Conservation (phyloP, 352 stramenopile genomes). For the Globisporangium orthogonon region DNA sequence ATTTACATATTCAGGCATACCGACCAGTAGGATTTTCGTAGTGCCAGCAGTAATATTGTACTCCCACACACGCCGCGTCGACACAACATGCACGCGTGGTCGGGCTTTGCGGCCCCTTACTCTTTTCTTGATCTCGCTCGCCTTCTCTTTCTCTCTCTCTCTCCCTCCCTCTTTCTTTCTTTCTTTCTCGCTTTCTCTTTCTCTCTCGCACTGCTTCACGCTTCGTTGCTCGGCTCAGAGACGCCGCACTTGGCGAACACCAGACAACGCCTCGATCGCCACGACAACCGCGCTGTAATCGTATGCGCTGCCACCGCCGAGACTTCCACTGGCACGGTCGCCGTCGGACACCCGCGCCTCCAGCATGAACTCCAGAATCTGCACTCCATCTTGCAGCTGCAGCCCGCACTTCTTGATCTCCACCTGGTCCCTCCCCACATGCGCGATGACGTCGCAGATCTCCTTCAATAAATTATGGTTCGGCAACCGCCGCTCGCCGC, state of each 20-base stretch:
- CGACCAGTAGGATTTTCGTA: too few species aligned
- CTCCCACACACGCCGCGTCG: too few species aligned
- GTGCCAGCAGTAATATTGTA: too few species aligned
- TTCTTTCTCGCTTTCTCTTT: too few species aligned
- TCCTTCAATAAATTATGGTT: conserved; percentile 87
- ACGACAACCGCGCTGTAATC: conserved; percentile 24
- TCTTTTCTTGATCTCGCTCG: too few species aligned
- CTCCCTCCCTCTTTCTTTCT: too few species aligned
- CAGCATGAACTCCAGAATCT: conserved; percentile 75
- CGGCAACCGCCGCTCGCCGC: conserved; percentile 46
- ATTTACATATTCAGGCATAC: too few species aligned
- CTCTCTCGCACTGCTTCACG: too few species aligned
- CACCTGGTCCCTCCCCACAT: conserved; percentile 45
- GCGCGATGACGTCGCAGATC: conserved; percentile 71
- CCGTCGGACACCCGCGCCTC: conserved; percentile 26
- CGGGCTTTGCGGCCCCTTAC: too few species aligned
- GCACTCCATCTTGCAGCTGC: conserved; percentile 63
- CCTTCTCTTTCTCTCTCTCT: too few species aligned
- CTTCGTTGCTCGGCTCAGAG: not conserved
- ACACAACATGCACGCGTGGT: too few species aligned
- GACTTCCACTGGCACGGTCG: conserved; percentile 11
- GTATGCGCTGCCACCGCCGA: not conserved
- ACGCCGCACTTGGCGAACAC: conserved; percentile 30
- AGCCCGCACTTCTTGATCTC: conserved; percentile 83
- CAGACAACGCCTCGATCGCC: conserved; percentile 36